Conservation (phyloP, 2,329 filamentous ascomycete genomes). For the Sarocladium kiliense region DNA sequence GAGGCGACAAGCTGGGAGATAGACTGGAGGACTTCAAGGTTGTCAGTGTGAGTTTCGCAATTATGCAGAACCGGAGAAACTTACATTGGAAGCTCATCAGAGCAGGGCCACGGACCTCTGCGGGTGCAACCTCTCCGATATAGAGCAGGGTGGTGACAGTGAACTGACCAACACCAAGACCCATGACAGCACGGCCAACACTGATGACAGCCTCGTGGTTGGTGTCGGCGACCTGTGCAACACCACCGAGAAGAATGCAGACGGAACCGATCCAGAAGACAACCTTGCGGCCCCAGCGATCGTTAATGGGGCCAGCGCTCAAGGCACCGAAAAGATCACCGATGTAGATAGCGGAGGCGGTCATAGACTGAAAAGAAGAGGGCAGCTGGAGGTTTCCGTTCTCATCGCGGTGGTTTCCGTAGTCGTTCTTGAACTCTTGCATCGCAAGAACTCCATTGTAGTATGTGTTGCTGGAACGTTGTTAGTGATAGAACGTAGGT, state of each 20-base stretch:
- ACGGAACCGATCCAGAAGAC: conserved; percentile 27
- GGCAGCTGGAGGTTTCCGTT: conserved; percentile 17
- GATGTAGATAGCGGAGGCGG: conserved; percentile 32
- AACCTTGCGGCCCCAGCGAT: conserved; percentile 26
- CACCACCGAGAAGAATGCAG: conserved; percentile 22
- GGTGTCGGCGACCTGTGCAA: conserved; percentile 16
- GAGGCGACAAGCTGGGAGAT: conserved; percentile 24
- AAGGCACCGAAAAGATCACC: conserved; percentile 32
- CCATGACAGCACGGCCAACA: conserved; percentile 17
- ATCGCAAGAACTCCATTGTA: conserved; percentile 22
- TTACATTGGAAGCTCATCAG: conserved; percentile 26
- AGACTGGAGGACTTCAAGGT: conserved; percentile 20
- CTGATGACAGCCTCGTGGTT: conserved; percentile 16
- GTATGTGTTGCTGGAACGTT: conserved; percentile 21
- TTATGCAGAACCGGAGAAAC: background rate
- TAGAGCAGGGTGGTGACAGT: conserved; percentile 18
- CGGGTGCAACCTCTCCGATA: conserved; percentile 22
- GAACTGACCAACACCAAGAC: conserved; percentile 19
- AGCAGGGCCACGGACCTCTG: conserved; percentile 20
- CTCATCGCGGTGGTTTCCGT: conserved; percentile 15
- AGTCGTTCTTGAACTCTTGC: conserved; percentile 21
- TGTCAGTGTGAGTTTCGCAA: background rate
- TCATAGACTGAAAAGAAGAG: conserved; percentile 25
- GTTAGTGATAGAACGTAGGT: no score
- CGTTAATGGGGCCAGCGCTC: conserved; percentile 29